These are phyloP conservation scores for Dactylorhiza incarnata DNA, from an alignment of 106 monocot genomes.

Conservation along the genomic window DNA sequence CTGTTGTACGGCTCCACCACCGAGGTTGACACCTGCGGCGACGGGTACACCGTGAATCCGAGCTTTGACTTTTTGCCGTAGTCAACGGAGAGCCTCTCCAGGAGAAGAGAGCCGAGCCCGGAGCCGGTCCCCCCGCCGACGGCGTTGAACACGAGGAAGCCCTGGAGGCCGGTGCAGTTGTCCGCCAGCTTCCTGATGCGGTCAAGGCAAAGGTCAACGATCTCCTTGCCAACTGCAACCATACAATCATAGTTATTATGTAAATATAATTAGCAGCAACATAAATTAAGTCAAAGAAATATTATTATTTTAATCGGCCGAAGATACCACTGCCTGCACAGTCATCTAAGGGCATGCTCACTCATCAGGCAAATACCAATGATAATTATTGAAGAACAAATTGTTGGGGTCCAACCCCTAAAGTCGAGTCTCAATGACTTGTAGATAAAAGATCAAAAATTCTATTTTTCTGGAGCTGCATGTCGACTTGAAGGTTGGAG, in stretches of 20 bases:
- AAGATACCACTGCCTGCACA: too few species aligned
- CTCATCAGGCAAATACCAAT: too few species aligned
- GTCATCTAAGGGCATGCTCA: too few species aligned
- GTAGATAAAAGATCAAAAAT: too few species aligned
- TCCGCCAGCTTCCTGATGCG: slow-evolving; percentile 51
- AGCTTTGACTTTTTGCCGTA: slow-evolving; percentile 22
- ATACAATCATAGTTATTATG: neutral
- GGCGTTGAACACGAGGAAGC: slow-evolving; percentile 55
- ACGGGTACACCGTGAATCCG: slow-evolving; percentile 40
- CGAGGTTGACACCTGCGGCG: slow-evolving; percentile 44
- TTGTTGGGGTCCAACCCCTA: too few species aligned
- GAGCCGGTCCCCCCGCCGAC: slow-evolving; percentile 50
- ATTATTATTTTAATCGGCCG: neutral
- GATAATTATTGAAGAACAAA: too few species aligned
- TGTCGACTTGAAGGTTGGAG: too few species aligned
- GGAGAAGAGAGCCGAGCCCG: slow-evolving; percentile 39
- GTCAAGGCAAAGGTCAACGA: slow-evolving; percentile 54
- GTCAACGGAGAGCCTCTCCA: slow-evolving; percentile 46
- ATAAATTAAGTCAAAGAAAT: neutral
- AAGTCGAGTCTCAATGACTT: too few species aligned
- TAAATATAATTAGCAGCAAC: neutral
- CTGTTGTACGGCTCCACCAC: slow-evolving; percentile 50
- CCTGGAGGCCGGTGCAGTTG: slow-evolving; percentile 53
- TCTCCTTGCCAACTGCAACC: slow-evolving; percentile 43
- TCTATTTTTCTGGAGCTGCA: too few species aligned